A percentile compares a stretch with the other conserved stretches of the same genome.
phyloP scores from a whole-genome alignment of 768 basidiomycete species.

The Kwoniella botswanensis region DNA sequence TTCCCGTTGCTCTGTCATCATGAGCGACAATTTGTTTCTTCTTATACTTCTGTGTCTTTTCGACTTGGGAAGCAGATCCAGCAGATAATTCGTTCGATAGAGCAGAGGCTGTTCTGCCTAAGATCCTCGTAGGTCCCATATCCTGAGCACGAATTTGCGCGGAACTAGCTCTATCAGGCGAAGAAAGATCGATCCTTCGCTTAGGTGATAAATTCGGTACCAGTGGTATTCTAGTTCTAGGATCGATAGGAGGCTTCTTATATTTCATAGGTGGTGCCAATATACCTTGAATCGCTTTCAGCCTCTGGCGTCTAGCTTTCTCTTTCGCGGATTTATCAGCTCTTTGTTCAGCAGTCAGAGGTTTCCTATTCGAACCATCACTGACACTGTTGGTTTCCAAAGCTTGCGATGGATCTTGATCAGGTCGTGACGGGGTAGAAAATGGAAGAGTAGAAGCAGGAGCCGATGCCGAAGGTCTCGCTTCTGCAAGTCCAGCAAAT shows the following conservation, averaged over 20 bases:
- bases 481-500: not conserved
- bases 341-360: not conserved
- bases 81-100: not conserved
- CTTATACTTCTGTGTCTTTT: not conserved
- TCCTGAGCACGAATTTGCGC: slow-evolving; percentile 5
- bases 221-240: slow-evolving; percentile 12
- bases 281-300: not conserved
- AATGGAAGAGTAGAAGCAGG: not conserved
- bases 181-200: slow-evolving; percentile 19
- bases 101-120: not conserved
- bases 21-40: not conserved
- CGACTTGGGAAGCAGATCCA: not conserved
- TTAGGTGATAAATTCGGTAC: slow-evolving; percentile 14
- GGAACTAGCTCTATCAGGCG: not conserved
- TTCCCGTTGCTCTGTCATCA: not conserved
- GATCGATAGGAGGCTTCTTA: not conserved
- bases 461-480: not conserved
- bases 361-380: not conserved
- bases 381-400: not conserved
- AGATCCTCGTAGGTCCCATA: slow-evolving; percentile 8
- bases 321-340: not conserved
- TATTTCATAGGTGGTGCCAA: not conserved
- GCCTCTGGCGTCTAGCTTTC: not conserved
- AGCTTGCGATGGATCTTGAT: not conserved
- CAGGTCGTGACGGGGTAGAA: not conserved